Evolutionary conservation across 2,329 filamentous ascomycete species (phyloP).

Genomic region (Bimuria novae-zelandiae): DNA sequence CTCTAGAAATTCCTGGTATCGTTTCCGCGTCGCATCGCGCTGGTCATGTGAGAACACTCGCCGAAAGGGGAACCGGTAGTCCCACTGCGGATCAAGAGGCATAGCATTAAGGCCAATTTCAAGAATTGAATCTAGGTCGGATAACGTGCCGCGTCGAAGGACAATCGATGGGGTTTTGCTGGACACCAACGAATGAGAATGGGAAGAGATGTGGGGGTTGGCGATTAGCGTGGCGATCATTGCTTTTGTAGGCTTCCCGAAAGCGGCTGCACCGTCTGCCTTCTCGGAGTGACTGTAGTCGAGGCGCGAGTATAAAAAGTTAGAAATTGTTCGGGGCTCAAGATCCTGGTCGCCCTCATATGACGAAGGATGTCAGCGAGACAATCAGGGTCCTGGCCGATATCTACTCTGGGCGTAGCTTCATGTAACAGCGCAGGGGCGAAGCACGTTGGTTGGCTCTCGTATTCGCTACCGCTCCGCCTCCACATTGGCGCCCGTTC

Average conservation of each 20-base stretch:
- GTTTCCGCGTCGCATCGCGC: conserved; percentile 3
- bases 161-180: background rate
- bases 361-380: background rate
- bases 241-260: background rate
- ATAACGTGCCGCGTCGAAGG: background rate
- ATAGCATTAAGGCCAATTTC: conserved; percentile 14
- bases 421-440: background rate
- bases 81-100: conserved; percentile 17
- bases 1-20: conserved; percentile 14
- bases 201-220: background rate
- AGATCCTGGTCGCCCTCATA: background rate
- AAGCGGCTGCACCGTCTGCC: background rate
- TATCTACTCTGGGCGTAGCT: background rate
- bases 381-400: background rate
- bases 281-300: background rate
- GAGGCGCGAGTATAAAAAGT: background rate
- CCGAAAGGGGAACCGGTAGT: conserved; percentile 15
- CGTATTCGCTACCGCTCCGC: background rate
- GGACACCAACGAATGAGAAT: background rate
- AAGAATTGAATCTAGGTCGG: conserved; percentile 11
- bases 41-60: conserved; percentile 8
- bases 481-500: background rate
- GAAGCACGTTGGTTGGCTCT: background rate
- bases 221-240: background rate
- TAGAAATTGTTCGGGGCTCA: background rate